Percentiles rank a stretch among this genome's conserved stretches.
These are phyloP conservation scores for Halophytophthora polymorphica DNA, from an alignment of 352 stramenopile genomes.

Conservation along the genomic window DNA sequence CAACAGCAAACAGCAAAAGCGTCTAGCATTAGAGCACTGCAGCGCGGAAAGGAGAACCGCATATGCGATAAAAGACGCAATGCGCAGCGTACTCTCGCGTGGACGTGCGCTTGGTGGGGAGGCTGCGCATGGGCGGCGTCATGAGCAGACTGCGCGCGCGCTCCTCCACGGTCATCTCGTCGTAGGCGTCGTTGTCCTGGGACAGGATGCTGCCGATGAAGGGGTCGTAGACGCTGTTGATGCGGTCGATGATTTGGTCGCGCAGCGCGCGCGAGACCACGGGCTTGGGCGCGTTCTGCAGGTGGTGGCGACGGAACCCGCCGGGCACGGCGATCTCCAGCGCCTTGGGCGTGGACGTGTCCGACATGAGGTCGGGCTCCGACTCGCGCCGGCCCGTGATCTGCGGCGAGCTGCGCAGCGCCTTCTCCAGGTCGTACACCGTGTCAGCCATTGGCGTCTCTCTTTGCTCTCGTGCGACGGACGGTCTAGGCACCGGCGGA, in stretches of 20 bases:
- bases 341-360: slow-evolving; percentile 35
- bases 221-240: slow-evolving; percentile 76
- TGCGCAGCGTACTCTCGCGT: slow-evolving; percentile 25
- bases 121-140: slow-evolving; percentile 45
- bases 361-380: slow-evolving; percentile 43
- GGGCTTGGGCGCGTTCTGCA: slow-evolving; percentile 35
- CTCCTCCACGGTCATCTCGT: slow-evolving; percentile 67
- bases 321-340: slow-evolving; percentile 66
- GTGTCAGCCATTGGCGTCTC: slow-evolving; percentile 37
- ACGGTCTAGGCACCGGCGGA: background rate
- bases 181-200: slow-evolving; percentile 80
- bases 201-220: slow-evolving; percentile 82
- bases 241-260: slow-evolving; percentile 68
- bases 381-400: slow-evolving; percentile 48
- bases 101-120: slow-evolving; percentile 27
- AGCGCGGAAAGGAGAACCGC: too few species aligned
- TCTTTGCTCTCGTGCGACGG: slow-evolving; percentile 1
- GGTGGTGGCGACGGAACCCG: slow-evolving; percentile 69
- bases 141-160: slow-evolving; percentile 63
- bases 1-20: slow-evolving; percentile 7
- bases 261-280: slow-evolving; percentile 53
- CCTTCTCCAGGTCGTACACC: slow-evolving; percentile 50
- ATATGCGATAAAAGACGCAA: too few species aligned
- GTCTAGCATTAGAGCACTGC: too few species aligned
- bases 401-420: slow-evolving; percentile 22